phyloP scores from a whole-genome alignment of 1,284 basidiomycete genomes.

The Golubevia sp. region DNA sequence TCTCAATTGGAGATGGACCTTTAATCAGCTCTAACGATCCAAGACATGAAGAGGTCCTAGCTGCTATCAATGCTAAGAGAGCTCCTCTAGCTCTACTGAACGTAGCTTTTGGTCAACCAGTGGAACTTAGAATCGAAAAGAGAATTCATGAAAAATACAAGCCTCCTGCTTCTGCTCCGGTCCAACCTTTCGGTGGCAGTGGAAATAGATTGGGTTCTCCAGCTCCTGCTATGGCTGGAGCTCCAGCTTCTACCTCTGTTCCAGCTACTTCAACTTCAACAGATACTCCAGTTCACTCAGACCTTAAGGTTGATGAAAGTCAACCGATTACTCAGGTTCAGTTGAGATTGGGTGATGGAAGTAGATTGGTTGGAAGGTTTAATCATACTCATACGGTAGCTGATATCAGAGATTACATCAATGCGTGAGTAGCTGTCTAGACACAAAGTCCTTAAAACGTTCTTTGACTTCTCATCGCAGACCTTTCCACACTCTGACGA shows the following conservation, averaged over 20 bases:
- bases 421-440: constrained; percentile 77
- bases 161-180: constrained; percentile 64
- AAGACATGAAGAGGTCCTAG: constrained; percentile 36
- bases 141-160: constrained; percentile 77
- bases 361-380: constrained; percentile 81
- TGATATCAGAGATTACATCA: constrained; percentile 84
- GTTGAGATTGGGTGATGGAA: constrained; percentile 85
- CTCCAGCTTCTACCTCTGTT: constrained; percentile 9
- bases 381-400: constrained; percentile 88
- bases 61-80: constrained; percentile 66
- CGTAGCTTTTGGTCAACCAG: constrained; percentile 77
- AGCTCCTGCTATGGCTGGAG: constrained; percentile 26
- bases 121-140: constrained; percentile 81
- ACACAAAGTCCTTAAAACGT: too few relatives aligned
- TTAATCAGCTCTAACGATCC: constrained; percentile 56
- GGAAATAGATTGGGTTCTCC: constrained; percentile 78
- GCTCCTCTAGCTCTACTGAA: constrained; percentile 81
- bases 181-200: constrained; percentile 72
- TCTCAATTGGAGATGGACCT: constrained; percentile 57
- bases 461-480: too few relatives aligned
- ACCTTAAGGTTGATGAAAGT: constrained; percentile 77
- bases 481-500: too few relatives aligned
- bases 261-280: constrained; percentile 19
- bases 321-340: constrained; percentile 89
- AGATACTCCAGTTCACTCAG: constrained; percentile 4